Evolutionary conservation across 805 yeast species (phyloP).

Genomic region (Brettanomyces nanus): DNA sequence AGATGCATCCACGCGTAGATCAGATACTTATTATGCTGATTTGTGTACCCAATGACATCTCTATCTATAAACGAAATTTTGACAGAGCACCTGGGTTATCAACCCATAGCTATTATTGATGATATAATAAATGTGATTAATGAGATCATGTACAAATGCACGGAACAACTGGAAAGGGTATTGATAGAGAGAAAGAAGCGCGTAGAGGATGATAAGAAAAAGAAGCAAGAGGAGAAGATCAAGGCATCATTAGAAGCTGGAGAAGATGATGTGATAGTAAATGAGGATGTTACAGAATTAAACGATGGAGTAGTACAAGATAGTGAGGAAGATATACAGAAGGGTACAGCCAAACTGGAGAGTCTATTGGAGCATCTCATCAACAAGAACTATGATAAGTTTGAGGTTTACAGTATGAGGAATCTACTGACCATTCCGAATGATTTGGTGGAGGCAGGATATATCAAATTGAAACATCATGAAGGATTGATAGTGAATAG

Average conservation of each 20-base stretch:
- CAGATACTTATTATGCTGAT: too few species aligned
- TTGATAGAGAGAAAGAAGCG: constrained; percentile 31
- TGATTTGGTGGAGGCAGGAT: constrained; percentile 56
- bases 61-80: too few species aligned
- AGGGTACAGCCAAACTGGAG: constrained; percentile 79
- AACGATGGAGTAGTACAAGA: background rate
- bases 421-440: constrained; percentile 68
- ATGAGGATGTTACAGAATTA: constrained; percentile 15
- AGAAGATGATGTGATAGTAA: constrained; percentile 22
- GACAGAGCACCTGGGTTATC: constrained; percentile 81
- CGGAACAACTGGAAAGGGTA: constrained; percentile 67
- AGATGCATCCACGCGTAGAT: too few species aligned
- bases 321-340: constrained; percentile 42
- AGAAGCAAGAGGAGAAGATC: constrained; percentile 9
- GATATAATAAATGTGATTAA: constrained; percentile 85
- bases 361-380: constrained; percentile 65
- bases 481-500: constrained; percentile 32
- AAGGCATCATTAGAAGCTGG: constrained; percentile 7
- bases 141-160: constrained; percentile 73
- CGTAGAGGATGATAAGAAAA: constrained; percentile 7
- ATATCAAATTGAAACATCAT: constrained; percentile 63
- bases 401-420: constrained; percentile 73
- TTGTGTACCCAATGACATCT: too few species aligned
- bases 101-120: constrained; percentile 76
- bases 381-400: constrained; percentile 77